A percentile compares a stretch with the other conserved stretches of the same genome.
These are phyloP conservation scores for Oryza coarctata DNA, from an alignment of 176 grass and related monocot species.

Conservation along the genomic window DNA sequence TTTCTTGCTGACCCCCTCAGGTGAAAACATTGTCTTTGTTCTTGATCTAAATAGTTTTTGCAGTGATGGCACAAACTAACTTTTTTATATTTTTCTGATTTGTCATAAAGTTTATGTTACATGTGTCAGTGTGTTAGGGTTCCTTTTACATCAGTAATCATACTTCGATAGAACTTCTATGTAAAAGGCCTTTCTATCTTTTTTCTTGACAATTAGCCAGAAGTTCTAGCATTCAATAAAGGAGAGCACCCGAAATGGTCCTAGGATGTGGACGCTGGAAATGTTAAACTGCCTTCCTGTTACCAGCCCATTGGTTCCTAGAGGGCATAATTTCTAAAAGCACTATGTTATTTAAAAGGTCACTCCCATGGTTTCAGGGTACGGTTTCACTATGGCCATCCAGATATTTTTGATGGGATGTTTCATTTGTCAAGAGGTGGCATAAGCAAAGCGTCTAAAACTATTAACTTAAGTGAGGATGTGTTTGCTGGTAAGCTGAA, in stretches of 20 bases:
- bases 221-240: too few relatives aligned
- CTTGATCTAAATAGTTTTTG: constrained; percentile 7
- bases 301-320: not conserved
- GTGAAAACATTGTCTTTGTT: constrained; percentile 39
- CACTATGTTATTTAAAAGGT: not conserved
- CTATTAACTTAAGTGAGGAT: constrained; percentile 96
- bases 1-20: constrained; percentile 95
- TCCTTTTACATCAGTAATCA: not conserved
- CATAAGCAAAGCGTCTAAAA: constrained; percentile 98
- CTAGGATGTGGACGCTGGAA: too few relatives aligned
- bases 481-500: constrained; percentile 79
- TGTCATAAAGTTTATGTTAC: not conserved
- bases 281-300: not conserved
- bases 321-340: not conserved
- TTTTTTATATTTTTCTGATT: not conserved
- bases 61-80: not conserved
- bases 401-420: constrained; percentile 87
- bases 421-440: constrained; percentile 94
- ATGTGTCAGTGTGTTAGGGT: not conserved
- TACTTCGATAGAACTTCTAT: not conserved
- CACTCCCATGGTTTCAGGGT: constrained; percentile 54
- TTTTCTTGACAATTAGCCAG: not conserved
- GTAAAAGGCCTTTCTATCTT: not conserved
- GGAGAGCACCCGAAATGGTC: too few relatives aligned
- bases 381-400: constrained; percentile 97